Conservation (phyloP, 2,329 filamentous ascomycete genomes). For the Macrophomina phaseolina region DNA sequence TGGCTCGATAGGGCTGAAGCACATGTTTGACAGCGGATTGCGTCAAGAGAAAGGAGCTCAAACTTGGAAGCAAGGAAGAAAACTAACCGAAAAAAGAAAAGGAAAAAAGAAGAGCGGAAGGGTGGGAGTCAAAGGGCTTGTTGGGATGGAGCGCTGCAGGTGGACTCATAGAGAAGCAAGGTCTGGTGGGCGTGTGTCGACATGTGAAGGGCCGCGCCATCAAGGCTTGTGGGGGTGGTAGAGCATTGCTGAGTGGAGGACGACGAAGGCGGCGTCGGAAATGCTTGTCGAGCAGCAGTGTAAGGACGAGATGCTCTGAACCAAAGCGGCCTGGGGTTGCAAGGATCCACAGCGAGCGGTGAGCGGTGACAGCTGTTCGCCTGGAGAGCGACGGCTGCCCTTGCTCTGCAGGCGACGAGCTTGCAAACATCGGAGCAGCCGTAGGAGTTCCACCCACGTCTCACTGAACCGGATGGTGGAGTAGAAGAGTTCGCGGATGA, state of each 20-base stretch:
- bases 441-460: neutral
- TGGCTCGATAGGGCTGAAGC: conserved; percentile 24
- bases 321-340: neutral
- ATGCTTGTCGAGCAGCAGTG: neutral
- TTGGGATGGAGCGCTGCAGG: conserved; percentile 12
- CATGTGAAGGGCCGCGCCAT: conserved; percentile 18
- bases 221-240: conserved; percentile 9
- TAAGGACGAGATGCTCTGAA: neutral
- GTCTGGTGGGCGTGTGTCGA: neutral
- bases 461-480: conserved; percentile 7
- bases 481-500: conserved; percentile 17
- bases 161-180: neutral
- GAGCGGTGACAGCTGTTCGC: conserved; percentile 16
- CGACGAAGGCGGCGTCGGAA: neutral
- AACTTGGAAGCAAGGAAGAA: conserved; percentile 2
- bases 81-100: neutral
- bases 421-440: neutral
- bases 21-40: neutral
- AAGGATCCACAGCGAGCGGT: conserved; percentile 6
- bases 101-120: neutral
- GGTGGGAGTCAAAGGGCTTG: conserved; percentile 4
- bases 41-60: neutral
- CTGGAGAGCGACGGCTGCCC: neutral
- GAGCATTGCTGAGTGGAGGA: conserved; percentile 18
- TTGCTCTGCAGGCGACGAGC: neutral